Evolutionary conservation across 2,329 filamentous ascomycete genomes (phyloP).

Genomic region (Talaromyces sp.): DNA sequence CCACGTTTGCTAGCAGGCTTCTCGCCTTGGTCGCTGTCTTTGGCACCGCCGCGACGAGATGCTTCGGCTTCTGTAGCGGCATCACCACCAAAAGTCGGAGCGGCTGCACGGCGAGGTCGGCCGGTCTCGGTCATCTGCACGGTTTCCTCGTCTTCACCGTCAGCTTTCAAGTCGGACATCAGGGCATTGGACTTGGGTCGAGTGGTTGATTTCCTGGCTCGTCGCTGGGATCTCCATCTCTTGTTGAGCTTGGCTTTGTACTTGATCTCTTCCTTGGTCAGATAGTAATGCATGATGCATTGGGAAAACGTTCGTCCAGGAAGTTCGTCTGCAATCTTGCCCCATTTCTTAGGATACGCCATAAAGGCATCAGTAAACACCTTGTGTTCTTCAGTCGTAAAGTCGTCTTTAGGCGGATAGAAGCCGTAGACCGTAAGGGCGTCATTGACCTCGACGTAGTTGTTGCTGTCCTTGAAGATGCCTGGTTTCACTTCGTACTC

Average conservation of each 20-base stretch:
- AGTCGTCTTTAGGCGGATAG: slow-evolving; percentile 42
- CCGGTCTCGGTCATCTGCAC: slow-evolving; percentile 46
- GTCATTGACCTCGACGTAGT: slow-evolving; percentile 31
- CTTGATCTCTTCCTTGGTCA: slow-evolving; percentile 46
- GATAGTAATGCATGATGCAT: slow-evolving; percentile 48
- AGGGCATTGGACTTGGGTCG: slow-evolving; percentile 45
- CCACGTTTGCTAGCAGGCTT: slow-evolving; percentile 30
- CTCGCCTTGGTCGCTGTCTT: slow-evolving; percentile 31
- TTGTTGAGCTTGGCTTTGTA: slow-evolving; percentile 47
- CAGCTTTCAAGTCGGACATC: slow-evolving; percentile 42
- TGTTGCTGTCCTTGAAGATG: slow-evolving; percentile 45
- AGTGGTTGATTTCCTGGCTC: slow-evolving; percentile 28
- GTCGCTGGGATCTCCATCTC: slow-evolving; percentile 39
- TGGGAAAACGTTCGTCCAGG: slow-evolving; percentile 44
- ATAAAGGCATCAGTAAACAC: slow-evolving; percentile 45
- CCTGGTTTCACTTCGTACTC: slow-evolving; percentile 31
- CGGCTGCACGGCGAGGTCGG: slow-evolving; percentile 44
- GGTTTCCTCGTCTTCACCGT: slow-evolving; percentile 41
- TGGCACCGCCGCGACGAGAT: slow-evolving; percentile 29
- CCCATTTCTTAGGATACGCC: slow-evolving; percentile 47
- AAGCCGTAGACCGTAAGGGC: slow-evolving; percentile 42
- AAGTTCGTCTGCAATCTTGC: slow-evolving; percentile 45
- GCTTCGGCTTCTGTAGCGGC: slow-evolving; percentile 30
- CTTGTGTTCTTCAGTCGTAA: slow-evolving; percentile 43
- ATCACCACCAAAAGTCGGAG: slow-evolving; percentile 43